Base-by-base conservation (phyloP, 192 early-diverging fungal genomes). In the Lunasporangiospora selenospora region DNA sequence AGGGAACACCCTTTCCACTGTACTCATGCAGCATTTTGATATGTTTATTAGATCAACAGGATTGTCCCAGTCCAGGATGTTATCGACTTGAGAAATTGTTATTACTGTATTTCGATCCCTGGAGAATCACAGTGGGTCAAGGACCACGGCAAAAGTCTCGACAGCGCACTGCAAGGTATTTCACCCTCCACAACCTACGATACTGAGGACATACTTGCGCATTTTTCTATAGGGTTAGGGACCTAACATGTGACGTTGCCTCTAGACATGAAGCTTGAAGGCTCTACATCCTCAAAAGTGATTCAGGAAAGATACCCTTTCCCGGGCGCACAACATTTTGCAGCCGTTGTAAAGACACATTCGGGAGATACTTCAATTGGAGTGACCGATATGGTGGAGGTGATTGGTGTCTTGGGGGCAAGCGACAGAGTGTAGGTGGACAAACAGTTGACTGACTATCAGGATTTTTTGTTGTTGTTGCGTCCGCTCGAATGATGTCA, bases 21-120 rank as follows among this genome's bases (percentile, higher is more conserved):
- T n/a, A n/a, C n/a, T n/a, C n/a, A n/a, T n/a, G n/a, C n/a, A n/a
- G n/a, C n/a, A n/a, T n/a, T n/a, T n/a, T n/a, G n/a, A n/a, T n/a
- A n/a, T n/a, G n/a, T n/a, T 13, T 39, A 16, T 39, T 47, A 47
- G 45, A 21, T 26, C 13, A 33, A 62, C 4, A 45, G 30, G 1
- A 23, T 19, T 9, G 10, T 36, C 43, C 53, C 40, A 16, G 52
- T 26, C 15, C 46, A 63, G 53, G 80, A 79, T 45, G 52, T 81
- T 23, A 87, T 87, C 71, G 80, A 80, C 37, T 88, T 91, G 40
- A 82, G 85, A 42, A 79, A 84, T 26, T 75, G 87, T 19, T 81
- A 84, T 11, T 93, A 91, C 57, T 89, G 89, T 52, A 80, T 90
- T 0, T 87, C 89, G 4, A 78, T 90, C 36, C 91, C 91, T 10